Percentiles rank a stretch among this genome's conserved stretches.
Evolutionary conservation across 805 yeast species (phyloP).

Genomic region (Spathaspora girioi): DNA sequence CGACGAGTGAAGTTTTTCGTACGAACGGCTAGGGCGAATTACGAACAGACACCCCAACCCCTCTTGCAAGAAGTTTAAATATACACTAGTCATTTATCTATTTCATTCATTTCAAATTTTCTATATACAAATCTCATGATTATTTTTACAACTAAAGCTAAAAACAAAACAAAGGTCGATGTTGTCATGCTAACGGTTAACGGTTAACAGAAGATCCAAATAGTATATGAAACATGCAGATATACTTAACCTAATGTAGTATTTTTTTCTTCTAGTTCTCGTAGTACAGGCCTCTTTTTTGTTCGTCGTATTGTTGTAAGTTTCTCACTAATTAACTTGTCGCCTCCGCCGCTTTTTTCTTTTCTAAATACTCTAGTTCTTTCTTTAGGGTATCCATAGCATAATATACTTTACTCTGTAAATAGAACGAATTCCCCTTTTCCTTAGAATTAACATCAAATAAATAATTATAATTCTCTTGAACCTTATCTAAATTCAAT

Average conservation of each 20-base stretch:
- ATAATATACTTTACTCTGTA: constrained; percentile 89
- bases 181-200: background rate
- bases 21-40: background rate
- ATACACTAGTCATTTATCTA: background rate
- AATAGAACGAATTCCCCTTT: constrained; percentile 91
- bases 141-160: background rate
- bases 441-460: constrained; percentile 89
- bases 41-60: background rate
- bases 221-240: too few relatives aligned
- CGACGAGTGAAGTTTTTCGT: background rate
- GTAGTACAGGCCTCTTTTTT: too few relatives aligned
- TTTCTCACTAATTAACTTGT: background rate
- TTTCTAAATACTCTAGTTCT: constrained; percentile 62
- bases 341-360: constrained; percentile 10
- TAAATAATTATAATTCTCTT: constrained; percentile 72
- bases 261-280: background rate
- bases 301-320: too few relatives aligned
- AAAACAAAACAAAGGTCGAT: too few relatives aligned
- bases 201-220: background rate
- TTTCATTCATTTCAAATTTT: background rate
- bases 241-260: too few relatives aligned
- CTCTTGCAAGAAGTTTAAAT: too few relatives aligned
- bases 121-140: background rate
- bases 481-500: constrained; percentile 54
- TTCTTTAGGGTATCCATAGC: constrained; percentile 88